These are phyloP conservation scores for Hemerocallis citrina DNA, from an alignment of 106 monocot genomes.

Conservation along the genomic window DNA sequence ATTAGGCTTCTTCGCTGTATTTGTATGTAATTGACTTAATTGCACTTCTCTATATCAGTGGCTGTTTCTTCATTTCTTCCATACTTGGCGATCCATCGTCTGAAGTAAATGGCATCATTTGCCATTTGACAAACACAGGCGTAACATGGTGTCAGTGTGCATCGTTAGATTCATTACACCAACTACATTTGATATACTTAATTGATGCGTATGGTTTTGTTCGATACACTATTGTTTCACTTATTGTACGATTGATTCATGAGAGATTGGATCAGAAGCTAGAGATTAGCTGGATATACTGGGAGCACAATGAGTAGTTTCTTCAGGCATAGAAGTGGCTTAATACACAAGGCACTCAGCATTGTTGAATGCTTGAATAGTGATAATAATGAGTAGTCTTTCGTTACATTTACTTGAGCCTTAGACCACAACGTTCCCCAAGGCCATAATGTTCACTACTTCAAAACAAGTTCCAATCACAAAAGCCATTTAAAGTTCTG, in stretches of 20 bases:
- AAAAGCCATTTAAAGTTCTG: constrained; percentile 1
- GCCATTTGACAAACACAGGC: too few species aligned
- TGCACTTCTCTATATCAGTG: background rate
- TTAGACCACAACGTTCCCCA: too few species aligned
- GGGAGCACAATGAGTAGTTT: background rate
- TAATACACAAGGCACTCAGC: background rate
- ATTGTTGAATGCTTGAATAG: background rate
- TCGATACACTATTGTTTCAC: too few species aligned
- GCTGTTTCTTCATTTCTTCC: background rate
- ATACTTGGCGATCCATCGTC: background rate
- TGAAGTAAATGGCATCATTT: background rate
- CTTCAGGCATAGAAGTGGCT: background rate
- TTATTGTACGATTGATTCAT: background rate
- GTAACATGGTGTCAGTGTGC: too few species aligned
- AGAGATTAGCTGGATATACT: background rate
- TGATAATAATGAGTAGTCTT: background rate
- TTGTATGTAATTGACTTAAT: too few species aligned
- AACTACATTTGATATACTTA: too few species aligned
- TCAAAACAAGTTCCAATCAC: background rate
- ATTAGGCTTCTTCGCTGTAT: too few species aligned
- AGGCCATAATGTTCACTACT: background rate
- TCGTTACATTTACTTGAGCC: too few species aligned
- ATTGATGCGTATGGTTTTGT: too few species aligned
- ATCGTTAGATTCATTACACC: too few species aligned
- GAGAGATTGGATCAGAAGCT: too few species aligned